phyloP scores from a whole-genome alignment of 371 early-diverging fungal species.

The Circinella umbellata region DNA sequence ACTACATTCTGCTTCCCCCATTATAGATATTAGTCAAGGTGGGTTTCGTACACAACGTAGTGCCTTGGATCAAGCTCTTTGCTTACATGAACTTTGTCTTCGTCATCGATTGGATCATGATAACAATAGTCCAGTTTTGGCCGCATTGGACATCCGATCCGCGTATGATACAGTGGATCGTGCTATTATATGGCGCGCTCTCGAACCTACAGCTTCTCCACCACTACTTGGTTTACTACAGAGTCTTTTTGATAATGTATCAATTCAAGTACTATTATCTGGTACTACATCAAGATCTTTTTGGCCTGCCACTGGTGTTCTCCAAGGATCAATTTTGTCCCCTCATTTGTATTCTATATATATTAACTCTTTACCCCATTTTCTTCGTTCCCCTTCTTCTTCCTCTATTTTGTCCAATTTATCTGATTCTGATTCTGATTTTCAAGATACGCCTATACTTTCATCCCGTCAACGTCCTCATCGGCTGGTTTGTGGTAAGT shows the following conservation, averaged over 20 bases:
- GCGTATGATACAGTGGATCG: conserved; percentile 40
- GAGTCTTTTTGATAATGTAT: conserved; percentile 27
- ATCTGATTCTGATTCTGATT: neutral
- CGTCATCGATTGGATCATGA: neutral
- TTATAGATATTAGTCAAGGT: conserved; percentile 35
- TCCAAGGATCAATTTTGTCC: conserved; percentile 34
- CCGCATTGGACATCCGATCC: conserved; percentile 36
- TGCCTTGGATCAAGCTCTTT: conserved; percentile 35
- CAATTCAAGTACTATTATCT: conserved; percentile 16
- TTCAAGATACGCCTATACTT: neutral
- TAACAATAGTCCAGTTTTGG: conserved; percentile 14
- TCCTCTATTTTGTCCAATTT: neutral
- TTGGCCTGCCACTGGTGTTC: conserved; percentile 26
- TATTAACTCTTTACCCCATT: conserved; percentile 24
- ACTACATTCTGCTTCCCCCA: too few species aligned
- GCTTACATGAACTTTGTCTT: conserved; percentile 25
- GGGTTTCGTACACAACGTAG: conserved; percentile 33
- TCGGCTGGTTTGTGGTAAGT: neutral
- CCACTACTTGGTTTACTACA: conserved; percentile 15
- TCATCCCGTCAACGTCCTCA: neutral
- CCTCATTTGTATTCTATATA: conserved; percentile 29
- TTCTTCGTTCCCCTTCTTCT: conserved; percentile 11
- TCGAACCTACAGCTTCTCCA: conserved; percentile 2
- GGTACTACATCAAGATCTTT: conserved; percentile 20
- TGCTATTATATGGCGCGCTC: conserved; percentile 20